phyloP scores from a whole-genome alignment of 2,329 filamentous ascomycete species.

The Davidsoniella neocaledoniae region DNA sequence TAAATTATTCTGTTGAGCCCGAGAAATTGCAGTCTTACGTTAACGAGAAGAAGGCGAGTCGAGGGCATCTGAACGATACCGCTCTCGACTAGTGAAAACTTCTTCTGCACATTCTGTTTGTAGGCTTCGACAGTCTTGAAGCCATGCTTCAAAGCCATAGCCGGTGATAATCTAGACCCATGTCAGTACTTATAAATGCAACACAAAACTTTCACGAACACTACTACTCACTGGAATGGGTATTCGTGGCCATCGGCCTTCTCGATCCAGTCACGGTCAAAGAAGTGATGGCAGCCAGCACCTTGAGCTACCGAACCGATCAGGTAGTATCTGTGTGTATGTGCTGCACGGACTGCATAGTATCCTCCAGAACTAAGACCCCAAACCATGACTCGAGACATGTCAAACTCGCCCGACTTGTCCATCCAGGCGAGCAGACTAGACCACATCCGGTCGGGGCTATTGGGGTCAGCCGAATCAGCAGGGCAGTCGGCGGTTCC shows the following conservation, averaged over 20 bases:
- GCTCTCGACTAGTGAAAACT: conserved; percentile 44
- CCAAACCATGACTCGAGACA: conserved; percentile 41
- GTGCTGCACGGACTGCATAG: conserved; percentile 50
- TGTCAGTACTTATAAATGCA: conserved; percentile 5
- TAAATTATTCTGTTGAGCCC: not conserved
- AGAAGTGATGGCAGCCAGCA: conserved; percentile 38
- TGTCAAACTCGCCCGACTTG: conserved; percentile 34
- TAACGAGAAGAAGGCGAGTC: conserved; percentile 42
- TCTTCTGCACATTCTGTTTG: conserved; percentile 34
- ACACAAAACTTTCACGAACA: not conserved
- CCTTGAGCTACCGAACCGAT: conserved; percentile 41
- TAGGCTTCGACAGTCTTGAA: conserved; percentile 40
- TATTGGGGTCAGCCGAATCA: conserved; percentile 39
- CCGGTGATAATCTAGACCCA: conserved; percentile 28
- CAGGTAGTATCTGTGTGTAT: conserved; percentile 42
- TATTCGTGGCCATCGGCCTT: conserved; percentile 50
- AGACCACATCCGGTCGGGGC: conserved; percentile 44
- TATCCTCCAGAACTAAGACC: conserved; percentile 50
- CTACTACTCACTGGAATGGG: conserved; percentile 32
- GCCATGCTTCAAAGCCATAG: conserved; percentile 46
- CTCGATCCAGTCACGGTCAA: conserved; percentile 37
- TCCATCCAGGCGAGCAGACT: conserved; percentile 45
- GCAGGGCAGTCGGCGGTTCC: conserved; percentile 44
- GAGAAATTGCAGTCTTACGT: conserved; percentile 24
- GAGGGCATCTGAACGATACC: conserved; percentile 39